Base-by-base conservation (phyloP, 345 rosid species). In the Linum usitatissimum region DNA sequence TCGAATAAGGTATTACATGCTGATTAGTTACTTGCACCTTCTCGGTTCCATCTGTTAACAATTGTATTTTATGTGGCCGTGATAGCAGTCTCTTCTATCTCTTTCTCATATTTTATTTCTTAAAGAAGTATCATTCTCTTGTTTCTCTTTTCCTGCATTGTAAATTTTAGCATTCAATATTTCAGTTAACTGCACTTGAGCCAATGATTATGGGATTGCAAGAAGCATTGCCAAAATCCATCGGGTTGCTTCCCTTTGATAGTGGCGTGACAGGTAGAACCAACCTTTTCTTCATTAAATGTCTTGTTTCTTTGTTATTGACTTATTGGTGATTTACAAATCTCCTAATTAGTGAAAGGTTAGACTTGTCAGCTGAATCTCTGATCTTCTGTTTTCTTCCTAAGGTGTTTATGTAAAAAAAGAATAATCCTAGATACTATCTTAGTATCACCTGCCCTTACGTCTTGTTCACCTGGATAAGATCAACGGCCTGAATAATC, bases 211-310 rank as follows among this genome's bases (percentile, higher is more conserved):
- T 76, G 6, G 97, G 97, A 49, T 73, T 93, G 73, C 99, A 90
- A 83, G 97, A 87, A 74, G 85, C 86, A 40, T 72, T 93, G 66
- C 97, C 99, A 2, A 93, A 87, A 77, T 87, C 99, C 64, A 84
- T 93, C 67, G 99, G 97, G 71, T 76, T 93, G 72, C 97, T 93
- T 65, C 88, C 94, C 71, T 93, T 90, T 58, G 97, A 93, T 80
- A 91, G 88, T 59, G 97, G 99, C 61, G 87, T 93, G 42, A 63
- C 96, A 80, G 99, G 99, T 93, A 71, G 54, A 61, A 20, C 23
- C 58, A 38, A 42, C 8, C 8, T 59, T 53, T 19, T n/a, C 39
- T 20, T 8, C 57, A 28, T 57, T 58, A 39, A 57, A n/a, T 30
- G 15, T 48, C 49, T 30, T 59, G 40, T 15, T 45, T 45, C 57